Evolutionary conservation across 139 green algal species (phyloP).

Genomic region (Chlorella vulgaris): DNA sequence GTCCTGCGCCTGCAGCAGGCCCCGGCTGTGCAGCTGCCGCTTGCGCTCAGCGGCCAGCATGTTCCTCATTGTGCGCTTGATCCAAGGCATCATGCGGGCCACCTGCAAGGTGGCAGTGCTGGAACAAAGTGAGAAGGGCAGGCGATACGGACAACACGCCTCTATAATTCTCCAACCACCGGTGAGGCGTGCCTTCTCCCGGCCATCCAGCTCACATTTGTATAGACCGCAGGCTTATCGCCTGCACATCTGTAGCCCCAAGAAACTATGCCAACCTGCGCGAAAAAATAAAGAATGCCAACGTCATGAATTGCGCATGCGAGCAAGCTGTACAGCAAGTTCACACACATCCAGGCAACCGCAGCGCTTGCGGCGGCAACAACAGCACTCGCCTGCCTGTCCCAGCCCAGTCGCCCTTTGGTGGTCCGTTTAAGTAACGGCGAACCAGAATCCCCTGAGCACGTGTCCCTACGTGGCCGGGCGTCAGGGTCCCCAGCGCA

Average conservation of each 20-base stretch:
- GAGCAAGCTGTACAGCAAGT: too few relatives aligned
- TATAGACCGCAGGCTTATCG: not conserved
- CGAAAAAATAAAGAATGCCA: not conserved
- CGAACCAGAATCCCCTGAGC: not conserved
- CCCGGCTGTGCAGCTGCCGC: not conserved
- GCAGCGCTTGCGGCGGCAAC: too few relatives aligned
- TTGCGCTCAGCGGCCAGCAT: not conserved
- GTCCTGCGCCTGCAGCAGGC: too few relatives aligned
- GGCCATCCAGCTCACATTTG: too few relatives aligned
- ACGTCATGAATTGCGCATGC: not conserved
- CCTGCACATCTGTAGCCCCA: constrained; percentile 9
- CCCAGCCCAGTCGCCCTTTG: not conserved
- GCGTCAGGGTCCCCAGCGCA: too few relatives aligned
- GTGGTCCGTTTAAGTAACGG: not conserved
- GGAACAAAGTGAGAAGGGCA: too few relatives aligned
- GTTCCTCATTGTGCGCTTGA: not conserved
- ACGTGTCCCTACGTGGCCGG: not conserved
- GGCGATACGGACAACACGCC: too few relatives aligned
- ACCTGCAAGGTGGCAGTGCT: too few relatives aligned
- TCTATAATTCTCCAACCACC: too few relatives aligned
- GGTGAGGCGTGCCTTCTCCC: too few relatives aligned
- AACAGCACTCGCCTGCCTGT: constrained; percentile 1
- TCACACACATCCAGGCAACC: too few relatives aligned
- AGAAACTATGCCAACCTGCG: not conserved
- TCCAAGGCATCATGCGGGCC: constrained; percentile 14